These are phyloP conservation scores for Lasiodiplodia hormozganensis DNA, from an alignment of 2,329 filamentous ascomycete genomes.

Conservation along the genomic window DNA sequence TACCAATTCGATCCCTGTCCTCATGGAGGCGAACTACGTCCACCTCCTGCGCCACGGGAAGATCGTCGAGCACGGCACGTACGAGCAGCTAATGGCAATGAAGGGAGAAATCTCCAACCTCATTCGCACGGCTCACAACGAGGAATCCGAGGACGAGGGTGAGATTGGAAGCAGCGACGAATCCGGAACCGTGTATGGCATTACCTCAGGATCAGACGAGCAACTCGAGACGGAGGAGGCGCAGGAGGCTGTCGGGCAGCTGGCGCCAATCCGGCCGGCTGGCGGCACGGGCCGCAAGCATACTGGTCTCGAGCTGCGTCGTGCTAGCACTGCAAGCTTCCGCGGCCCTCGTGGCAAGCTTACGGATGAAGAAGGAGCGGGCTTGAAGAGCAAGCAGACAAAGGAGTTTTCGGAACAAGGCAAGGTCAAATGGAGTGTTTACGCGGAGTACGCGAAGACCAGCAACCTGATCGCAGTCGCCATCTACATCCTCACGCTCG, in stretches of 20 bases:
- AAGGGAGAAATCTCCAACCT: slow-evolving; percentile 88
- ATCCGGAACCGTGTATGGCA: slow-evolving; percentile 63
- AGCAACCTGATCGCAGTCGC: slow-evolving; percentile 86
- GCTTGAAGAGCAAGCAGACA: slow-evolving; percentile 78
- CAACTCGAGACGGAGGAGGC: slow-evolving; percentile 64
- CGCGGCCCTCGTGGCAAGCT: slow-evolving; percentile 83
- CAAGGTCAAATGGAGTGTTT: slow-evolving; percentile 97
- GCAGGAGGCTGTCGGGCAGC: slow-evolving; percentile 76
- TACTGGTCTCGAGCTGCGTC: slow-evolving; percentile 75
- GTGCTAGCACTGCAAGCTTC: slow-evolving; percentile 92
- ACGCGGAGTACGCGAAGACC: slow-evolving; percentile 91
- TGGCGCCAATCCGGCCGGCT: slow-evolving; percentile 73
- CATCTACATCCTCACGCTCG: slow-evolving; percentile 77
- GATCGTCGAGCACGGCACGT: slow-evolving; percentile 87
- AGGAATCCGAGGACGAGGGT: slow-evolving; percentile 52
- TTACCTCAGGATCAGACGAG: slow-evolving; percentile 54
- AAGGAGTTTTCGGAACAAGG: slow-evolving; percentile 93
- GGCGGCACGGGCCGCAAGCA: slow-evolving; percentile 65
- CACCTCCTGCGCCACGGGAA: slow-evolving; percentile 82
- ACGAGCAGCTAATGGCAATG: slow-evolving; percentile 89
- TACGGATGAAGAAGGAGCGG: slow-evolving; percentile 79
- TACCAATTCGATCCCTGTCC: slow-evolving; percentile 91
- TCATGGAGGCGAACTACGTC: slow-evolving; percentile 89
- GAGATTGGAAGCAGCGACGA: slow-evolving; percentile 71
- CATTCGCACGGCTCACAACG: slow-evolving; percentile 74